A percentile compares a stretch with the other conserved stretches of the same genome.
Conservation (phyloP, 495 filamentous ascomycete species). For the Tuber umbilicatum region DNA sequence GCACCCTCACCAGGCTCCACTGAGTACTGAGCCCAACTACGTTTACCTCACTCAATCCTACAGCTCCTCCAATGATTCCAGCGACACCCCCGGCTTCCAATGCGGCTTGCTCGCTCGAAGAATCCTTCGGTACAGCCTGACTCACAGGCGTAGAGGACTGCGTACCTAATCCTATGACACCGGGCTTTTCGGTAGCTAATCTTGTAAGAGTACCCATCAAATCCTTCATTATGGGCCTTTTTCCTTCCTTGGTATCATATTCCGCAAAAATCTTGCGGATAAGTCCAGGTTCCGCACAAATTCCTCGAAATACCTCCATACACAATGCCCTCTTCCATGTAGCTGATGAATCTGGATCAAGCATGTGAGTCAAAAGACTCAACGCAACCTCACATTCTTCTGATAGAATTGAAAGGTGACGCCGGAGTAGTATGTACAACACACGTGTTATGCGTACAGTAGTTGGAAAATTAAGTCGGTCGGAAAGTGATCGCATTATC, state of each 20-base stretch:
- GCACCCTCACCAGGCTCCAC: constrained; percentile 81
- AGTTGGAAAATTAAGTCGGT: constrained; percentile 70
- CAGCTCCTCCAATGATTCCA: constrained; percentile 74
- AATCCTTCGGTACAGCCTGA: constrained; percentile 45
- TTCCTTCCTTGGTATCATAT: constrained; percentile 66
- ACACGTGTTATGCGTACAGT: constrained; percentile 77
- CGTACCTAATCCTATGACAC: constrained; percentile 75
- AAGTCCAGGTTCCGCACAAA: constrained; percentile 71
- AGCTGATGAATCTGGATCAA: constrained; percentile 72
- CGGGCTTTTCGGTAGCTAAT: constrained; percentile 81
- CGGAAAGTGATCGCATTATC: constrained; percentile 68
- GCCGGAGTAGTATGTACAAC: constrained; percentile 67
- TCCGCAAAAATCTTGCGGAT: constrained; percentile 72
- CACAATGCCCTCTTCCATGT: constrained; percentile 81
- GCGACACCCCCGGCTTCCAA: constrained; percentile 80
- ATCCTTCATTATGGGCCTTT: constrained; percentile 70
- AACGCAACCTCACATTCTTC: constrained; percentile 80
- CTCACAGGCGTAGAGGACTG: constrained; percentile 70
- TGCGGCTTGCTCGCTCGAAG: constrained; percentile 68
- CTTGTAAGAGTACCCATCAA: constrained; percentile 78
- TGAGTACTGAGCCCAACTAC: constrained; percentile 72
- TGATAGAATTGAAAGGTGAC: constrained; percentile 65
- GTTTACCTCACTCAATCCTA: constrained; percentile 57
- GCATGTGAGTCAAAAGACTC: constrained; percentile 73
- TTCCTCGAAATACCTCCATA: constrained; percentile 80